Evolutionary conservation across 2,329 filamentous ascomycete species (phyloP).

Genomic region (Exophiala spinifera): DNA sequence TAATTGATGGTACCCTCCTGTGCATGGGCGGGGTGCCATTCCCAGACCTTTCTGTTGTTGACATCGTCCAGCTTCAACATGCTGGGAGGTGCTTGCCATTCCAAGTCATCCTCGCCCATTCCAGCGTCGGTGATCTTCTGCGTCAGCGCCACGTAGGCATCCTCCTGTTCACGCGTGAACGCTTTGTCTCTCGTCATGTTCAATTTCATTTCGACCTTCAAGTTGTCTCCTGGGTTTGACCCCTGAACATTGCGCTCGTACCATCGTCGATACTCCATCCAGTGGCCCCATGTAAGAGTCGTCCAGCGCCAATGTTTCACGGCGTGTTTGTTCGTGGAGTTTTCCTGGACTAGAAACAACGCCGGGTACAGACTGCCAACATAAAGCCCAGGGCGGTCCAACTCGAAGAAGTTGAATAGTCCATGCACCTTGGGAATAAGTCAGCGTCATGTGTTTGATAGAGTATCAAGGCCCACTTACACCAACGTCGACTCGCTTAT

Average conservation of each 20-base stretch:
- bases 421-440: too few relatives aligned
- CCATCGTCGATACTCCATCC: neutral
- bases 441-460: too few relatives aligned
- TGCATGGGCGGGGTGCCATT: neutral
- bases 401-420: too few relatives aligned
- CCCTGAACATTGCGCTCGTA: neutral
- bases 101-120: neutral
- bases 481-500: too few relatives aligned
- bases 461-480: too few relatives aligned
- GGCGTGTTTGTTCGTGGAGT: neutral
- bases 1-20: neutral
- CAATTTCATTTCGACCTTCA: neutral
- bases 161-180: neutral
- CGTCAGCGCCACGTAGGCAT: neutral
- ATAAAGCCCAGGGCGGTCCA: too few relatives aligned
- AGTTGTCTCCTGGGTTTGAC: neutral
- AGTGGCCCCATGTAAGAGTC: neutral
- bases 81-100: neutral
- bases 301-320: neutral
- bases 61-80: neutral
- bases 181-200: neutral
- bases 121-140: neutral
- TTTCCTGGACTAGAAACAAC: neutral
- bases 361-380: neutral
- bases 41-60: neutral